Evolutionary conservation across 148 eudicot genomes (phyloP).

Genomic region (Rhododendron ovatum): DNA sequence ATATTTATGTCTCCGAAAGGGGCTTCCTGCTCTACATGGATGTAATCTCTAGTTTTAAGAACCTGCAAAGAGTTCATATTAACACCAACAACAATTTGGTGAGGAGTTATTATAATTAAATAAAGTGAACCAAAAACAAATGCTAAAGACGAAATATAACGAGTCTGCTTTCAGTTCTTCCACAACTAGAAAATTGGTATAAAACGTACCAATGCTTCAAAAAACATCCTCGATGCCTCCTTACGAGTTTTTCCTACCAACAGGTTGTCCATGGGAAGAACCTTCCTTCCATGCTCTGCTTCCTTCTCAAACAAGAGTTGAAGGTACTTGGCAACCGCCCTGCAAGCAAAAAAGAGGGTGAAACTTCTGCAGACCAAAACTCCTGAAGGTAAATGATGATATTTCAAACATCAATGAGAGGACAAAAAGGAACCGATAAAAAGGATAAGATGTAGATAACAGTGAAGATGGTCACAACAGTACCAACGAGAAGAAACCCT

Average conservation of each 20-base stretch:
- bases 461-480: neutral
- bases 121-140: neutral
- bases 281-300: constrained; percentile 48
- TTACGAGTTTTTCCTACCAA: constrained; percentile 81
- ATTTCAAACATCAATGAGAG: neutral
- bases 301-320: constrained; percentile 76
- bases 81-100: neutral
- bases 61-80: constrained; percentile 46
- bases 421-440: neutral
- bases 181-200: neutral
- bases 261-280: constrained; percentile 62
- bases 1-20: constrained; percentile 56
- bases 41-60: constrained; percentile 87
- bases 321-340: constrained; percentile 97
- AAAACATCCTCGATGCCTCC: constrained; percentile 99
- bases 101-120: too few species aligned
- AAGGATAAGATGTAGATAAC: neutral
- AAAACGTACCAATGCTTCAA: constrained; percentile 83
- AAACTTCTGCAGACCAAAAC: neutral
- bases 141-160: neutral
- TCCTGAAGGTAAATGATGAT: neutral
- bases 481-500: neutral
- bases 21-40: constrained; percentile 57
- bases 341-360: constrained; percentile 20
- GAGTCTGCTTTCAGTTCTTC: neutral